Base-by-base conservation (phyloP, 371 early-diverging fungal genomes). In the Zychaea mexicana region DNA sequence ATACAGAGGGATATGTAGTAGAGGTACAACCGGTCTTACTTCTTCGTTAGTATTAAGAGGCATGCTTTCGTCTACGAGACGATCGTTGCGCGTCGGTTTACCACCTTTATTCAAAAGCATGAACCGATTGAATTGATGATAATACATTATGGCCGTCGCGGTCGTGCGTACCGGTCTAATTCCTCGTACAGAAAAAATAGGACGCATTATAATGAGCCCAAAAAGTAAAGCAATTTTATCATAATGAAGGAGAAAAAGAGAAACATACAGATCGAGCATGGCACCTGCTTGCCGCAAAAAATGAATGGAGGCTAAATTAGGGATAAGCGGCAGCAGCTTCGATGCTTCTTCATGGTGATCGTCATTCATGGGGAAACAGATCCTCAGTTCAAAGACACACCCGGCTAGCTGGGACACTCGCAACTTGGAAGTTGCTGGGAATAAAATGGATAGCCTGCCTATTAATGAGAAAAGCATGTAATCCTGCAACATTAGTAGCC, bases 131-230 rank as follows among this genome's bases (percentile, higher is more conserved):
- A 76, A 82, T 21, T 74, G 78, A 57, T 82, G 78, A 52, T 78
- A 79, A 61, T 79, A 82, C 12, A 75, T 56, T 17, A 82, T 60
- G 19, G 78, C 76, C 9, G 80, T 82, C n/a, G 75, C 78, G 38
- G 78, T 76, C 19, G 83, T 79, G 57, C 79, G 71, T 12, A 75
- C 76, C 32, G 83, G 83, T 28, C 83, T 82, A 54, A 21, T 31
- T 47, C 9, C 24, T 42, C 2, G 4, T 19, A 26, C 39, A 59
- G n/a, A 19, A 27, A 61, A 57, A 60, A 26, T 42, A 49, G 13
- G 9, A 24, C 21, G 49, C 49, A 47, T 47, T 22, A 47, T 47
- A n/a, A n/a, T n/a, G n/a, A n/a, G n/a, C n/a, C n/a, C n/a, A n/a
- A n/a, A n/a, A 2, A 47, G 49, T 47, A 39, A 17, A 17, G 15